Percentiles rank a stretch among this genome's conserved stretches.
Evolutionary conservation across 768 basidiomycete genomes (phyloP).

Genomic region (Glaciozyma antarctica): DNA sequence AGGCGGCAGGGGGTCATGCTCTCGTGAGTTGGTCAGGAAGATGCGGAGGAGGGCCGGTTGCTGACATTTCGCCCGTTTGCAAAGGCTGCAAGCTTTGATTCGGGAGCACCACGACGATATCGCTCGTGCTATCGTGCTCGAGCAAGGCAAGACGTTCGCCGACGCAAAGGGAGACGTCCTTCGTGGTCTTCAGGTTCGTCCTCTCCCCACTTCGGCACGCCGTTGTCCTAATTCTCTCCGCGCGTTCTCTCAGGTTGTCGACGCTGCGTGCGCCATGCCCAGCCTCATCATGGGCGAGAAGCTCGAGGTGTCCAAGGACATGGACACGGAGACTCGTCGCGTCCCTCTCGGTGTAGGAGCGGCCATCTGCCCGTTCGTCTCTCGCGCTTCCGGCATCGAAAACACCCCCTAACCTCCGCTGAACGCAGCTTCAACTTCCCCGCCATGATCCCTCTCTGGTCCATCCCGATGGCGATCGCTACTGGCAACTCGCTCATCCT

Average conservation of each 20-base stretch:
- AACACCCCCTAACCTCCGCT: background rate
- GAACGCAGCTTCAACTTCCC: constrained; percentile 40
- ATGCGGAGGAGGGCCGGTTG: background rate
- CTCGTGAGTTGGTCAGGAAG: constrained; percentile 54
- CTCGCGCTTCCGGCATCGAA: constrained; percentile 52
- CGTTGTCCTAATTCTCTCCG: background rate
- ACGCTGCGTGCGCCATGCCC: constrained; percentile 62
- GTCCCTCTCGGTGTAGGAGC: constrained; percentile 79
- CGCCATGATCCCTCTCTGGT: constrained; percentile 57
- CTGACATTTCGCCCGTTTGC: background rate
- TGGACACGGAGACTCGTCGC: constrained; percentile 77
- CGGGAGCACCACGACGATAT: constrained; percentile 76
- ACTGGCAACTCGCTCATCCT: constrained; percentile 90
- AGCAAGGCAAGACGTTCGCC: constrained; percentile 89
- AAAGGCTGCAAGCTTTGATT: constrained; percentile 74
- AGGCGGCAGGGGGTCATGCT: constrained; percentile 78
- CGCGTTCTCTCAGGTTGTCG: constrained; percentile 39
- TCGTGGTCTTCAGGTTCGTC: constrained; percentile 65
- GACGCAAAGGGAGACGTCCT: constrained; percentile 93
- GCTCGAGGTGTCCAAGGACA: constrained; percentile 85
- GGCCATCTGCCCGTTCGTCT: constrained; percentile 65
- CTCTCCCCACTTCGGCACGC: constrained; percentile 1
- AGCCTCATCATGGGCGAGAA: constrained; percentile 81
- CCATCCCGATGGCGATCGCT: constrained; percentile 65
- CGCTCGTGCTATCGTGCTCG: constrained; percentile 50